Evolutionary conservation across 2,329 filamentous ascomycete genomes (phyloP).

Genomic region (Pseudopyrenochaeta lycopersici): DNA sequence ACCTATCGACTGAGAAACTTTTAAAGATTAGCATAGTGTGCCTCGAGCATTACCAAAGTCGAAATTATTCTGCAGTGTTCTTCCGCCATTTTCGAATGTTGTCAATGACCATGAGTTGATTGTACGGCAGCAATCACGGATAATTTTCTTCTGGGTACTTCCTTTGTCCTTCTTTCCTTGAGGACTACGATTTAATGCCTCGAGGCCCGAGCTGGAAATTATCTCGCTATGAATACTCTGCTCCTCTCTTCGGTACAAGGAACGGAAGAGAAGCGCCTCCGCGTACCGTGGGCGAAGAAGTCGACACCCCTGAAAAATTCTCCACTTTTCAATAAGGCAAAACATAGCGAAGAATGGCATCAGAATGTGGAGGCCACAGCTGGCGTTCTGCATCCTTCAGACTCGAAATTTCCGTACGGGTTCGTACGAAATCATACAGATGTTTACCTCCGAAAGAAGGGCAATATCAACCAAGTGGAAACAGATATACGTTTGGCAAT

Average conservation of each 20-base stretch:
- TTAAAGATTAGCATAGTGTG: too few species aligned
- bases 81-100: too few species aligned
- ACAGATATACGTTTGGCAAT: conserved; percentile 28
- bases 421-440: conserved; percentile 35
- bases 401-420: conserved; percentile 34
- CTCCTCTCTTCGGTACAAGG: conserved; percentile 5
- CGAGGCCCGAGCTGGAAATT: not conserved
- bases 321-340: conserved; percentile 31
- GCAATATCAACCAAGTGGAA: conserved; percentile 34
- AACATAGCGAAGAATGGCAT: conserved; percentile 43
- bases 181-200: not conserved
- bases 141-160: not conserved
- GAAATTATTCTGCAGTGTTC: too few species aligned
- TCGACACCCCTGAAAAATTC: conserved; percentile 18
- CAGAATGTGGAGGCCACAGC: conserved; percentile 33
- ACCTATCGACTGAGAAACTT: too few species aligned
- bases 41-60: too few species aligned
- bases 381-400: conserved; percentile 31
- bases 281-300: conserved; percentile 21
- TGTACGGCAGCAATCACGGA: too few species aligned
- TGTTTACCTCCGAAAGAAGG: conserved; percentile 42
- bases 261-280: conserved; percentile 17
- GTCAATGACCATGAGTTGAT: too few species aligned
- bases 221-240: conserved; percentile 4
- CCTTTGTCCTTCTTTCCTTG: not conserved